Base-by-base conservation (phyloP, 495 filamentous ascomycete genomes). In the Daldinia loculata region DNA sequence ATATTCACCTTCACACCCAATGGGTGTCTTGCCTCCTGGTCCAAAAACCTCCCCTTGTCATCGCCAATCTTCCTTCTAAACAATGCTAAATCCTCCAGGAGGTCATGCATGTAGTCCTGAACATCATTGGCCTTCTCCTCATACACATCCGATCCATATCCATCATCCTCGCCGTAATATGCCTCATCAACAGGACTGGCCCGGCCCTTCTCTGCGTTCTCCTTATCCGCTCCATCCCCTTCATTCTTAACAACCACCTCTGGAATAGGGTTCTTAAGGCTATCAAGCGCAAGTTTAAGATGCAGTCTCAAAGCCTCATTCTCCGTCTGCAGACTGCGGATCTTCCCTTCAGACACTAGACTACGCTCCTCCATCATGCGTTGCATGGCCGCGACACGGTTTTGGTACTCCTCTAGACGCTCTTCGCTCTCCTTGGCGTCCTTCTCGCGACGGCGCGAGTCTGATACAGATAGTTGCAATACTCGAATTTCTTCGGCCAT, bases 401-500 rank as follows among this genome's bases (percentile, higher is more conserved):
- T 90, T 80, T 98, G 96, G 75, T 98, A 99, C 75, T 97, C 93
- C 71, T 97, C 94, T 27, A 98, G 80, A 66, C 89, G 89, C 79
- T 93, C 91, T 68, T 89, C 89, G 58, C 89, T 85, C 69, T 84
- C 76, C 65, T 72, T 77, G 45, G 55, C 84, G 7, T 61, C 64
- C 81, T 81, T 82, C 74, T 85, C 83, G 22, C 78, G 71, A 26
- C 81, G 78, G 45, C 81, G 76, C 29, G 83, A 84, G 56, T 88
- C 83, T 48, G 85, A 88, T 43, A 94, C 90, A 30, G 87, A 90
- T 56, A 94, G 82, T 79, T 98, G 94, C 38, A 99, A 82, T 39
- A 83, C 79, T 11, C 93, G 90, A 70, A 99, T 98, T 63, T 94
- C 95, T 72, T 95, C 93, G 6, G 92, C 90, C 95, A 99, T 98